Evolutionary conservation across 306 rosid species (phyloP).

Genomic region (Rubus idaeus): DNA sequence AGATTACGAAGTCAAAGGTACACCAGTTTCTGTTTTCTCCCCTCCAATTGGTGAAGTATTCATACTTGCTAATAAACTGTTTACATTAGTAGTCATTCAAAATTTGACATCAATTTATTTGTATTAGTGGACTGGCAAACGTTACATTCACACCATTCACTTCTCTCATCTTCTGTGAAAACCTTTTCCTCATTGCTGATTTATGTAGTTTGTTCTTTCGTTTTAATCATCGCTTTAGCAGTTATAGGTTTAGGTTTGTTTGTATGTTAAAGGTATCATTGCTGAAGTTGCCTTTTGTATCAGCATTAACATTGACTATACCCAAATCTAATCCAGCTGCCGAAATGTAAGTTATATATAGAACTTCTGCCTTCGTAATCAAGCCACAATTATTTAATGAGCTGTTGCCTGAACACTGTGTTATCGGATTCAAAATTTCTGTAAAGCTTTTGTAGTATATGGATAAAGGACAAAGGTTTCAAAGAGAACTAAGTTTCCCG

Average conservation of each 20-base stretch:
- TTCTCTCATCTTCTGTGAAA: too few relatives aligned
- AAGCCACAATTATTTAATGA: not conserved
- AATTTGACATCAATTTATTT: not conserved
- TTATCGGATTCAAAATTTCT: not conserved
- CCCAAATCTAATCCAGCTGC: not conserved
- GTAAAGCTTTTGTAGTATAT: too few relatives aligned
- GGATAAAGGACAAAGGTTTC: too few relatives aligned
- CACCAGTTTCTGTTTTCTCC: not conserved
- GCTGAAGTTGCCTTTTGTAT: not conserved
- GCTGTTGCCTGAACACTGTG: not conserved
- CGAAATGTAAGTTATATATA: too few relatives aligned
- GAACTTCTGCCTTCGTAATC: not conserved
- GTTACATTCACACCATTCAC: not conserved
- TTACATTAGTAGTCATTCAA: not conserved
- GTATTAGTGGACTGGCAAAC: not conserved
- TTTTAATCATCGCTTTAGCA: too few relatives aligned
- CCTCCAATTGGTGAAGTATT: not conserved
- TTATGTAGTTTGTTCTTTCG: too few relatives aligned
- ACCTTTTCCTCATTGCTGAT: not conserved
- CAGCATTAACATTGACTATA: too few relatives aligned
- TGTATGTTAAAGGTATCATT: not conserved
- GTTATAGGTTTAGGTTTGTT: too few relatives aligned
- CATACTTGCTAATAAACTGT: not conserved
- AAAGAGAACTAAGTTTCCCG: too few relatives aligned
- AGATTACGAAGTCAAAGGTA: slow-evolving; percentile 51